Evolutionary conservation across 1,284 basidiomycete species (phyloP), one percentile per base, ranked within the genome.

Genomic region (Farysia itapuensis): DNA sequence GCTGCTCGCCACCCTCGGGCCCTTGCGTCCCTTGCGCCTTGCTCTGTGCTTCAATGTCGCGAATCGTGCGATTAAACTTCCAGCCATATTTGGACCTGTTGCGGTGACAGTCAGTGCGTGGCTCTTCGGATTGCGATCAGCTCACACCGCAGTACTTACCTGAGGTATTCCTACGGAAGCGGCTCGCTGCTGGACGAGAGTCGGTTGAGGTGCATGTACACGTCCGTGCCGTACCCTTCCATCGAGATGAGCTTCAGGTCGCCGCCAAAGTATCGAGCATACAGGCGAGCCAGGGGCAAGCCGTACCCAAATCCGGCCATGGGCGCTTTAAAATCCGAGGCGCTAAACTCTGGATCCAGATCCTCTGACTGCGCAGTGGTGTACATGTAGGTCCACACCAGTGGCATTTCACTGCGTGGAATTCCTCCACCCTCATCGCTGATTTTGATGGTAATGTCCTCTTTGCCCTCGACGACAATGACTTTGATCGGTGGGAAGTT

Each of bases 391-490:
- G 93, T 97, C 94, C 94, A 98, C 40, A 97, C 95, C 41, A 95
- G 82, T 4, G 91, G 90, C 24, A 97, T 87, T 1, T 92, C 94
- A 67, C 88, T 73, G 35, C 94, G 80, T 15, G 92, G 85, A 51
- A 99, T 98, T 1, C 95, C 95, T 5, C 94, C 95, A 9, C 94
- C 94, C 75, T 98, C 94, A 77, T 91, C 89, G 18, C 83, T 85
- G 66, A 98, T 97, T 83, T 98, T 98, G 83, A 98, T 92, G 7
- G 94, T 99, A 69, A 98, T 97, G 77, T 99, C 94, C 77, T 84
- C 82, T 44, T 77, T 73, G 33, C 78, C 74, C 76, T 97, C 92
- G 2, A 96, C 90, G 18, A 97, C 94, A 48, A 98, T 84, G 30
- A 96, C 90, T 79, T 94, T 95, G 81, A 98, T 96, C 0, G 93